Percentiles rank a stretch among this genome's conserved stretches.
Conservation (phyloP, 352 stramenopile genomes). For the Phytophthora hybrid region DNA sequence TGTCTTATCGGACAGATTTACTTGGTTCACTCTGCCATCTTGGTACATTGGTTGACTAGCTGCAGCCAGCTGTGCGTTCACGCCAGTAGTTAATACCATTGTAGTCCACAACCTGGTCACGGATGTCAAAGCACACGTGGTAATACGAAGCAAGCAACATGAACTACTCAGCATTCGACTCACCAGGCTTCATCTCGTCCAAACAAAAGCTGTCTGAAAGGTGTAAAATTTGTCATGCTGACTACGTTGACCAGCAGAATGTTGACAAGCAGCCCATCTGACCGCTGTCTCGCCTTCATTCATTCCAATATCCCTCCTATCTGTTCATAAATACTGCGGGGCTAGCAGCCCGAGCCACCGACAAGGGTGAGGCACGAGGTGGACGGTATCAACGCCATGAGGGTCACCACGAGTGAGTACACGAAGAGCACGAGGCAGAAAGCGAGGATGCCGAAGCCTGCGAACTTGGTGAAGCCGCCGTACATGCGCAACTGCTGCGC, state of each 20-base stretch:
- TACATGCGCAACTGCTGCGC: conserved; percentile 77
- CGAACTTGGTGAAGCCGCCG: conserved; percentile 64
- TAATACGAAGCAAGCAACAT: conserved; percentile 6
- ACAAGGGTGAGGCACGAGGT: conserved; percentile 48
- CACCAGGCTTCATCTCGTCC: not conserved
- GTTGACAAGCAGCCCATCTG: not conserved
- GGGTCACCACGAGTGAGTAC: conserved; percentile 47
- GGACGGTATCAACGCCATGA: conserved; percentile 49
- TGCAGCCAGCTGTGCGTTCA: conserved; percentile 10
- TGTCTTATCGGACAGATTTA: conserved; percentile 31
- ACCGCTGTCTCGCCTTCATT: conserved; percentile 12
- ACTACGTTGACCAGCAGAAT: not conserved
- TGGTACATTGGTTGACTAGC: conserved; percentile 2
- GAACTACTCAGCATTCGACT: not conserved
- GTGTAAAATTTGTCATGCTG: not conserved
- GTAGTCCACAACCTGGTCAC: conserved; percentile 11
- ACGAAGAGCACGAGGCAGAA: conserved; percentile 47
- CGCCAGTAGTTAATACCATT: too few species aligned
- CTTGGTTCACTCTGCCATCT: conserved; percentile 25
- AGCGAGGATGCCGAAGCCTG: conserved; percentile 38
- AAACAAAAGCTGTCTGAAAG: not conserved
- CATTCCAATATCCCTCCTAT: conserved; percentile 11
- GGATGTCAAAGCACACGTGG: not conserved
- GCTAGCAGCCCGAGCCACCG: conserved; percentile 45
- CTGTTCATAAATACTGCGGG: conserved; percentile 40